A percentile compares a stretch with the other conserved stretches of the same genome.
Evolutionary conservation across 2,329 filamentous ascomycete species (phyloP).

Genomic region (Colletotrichum costaricense): DNA sequence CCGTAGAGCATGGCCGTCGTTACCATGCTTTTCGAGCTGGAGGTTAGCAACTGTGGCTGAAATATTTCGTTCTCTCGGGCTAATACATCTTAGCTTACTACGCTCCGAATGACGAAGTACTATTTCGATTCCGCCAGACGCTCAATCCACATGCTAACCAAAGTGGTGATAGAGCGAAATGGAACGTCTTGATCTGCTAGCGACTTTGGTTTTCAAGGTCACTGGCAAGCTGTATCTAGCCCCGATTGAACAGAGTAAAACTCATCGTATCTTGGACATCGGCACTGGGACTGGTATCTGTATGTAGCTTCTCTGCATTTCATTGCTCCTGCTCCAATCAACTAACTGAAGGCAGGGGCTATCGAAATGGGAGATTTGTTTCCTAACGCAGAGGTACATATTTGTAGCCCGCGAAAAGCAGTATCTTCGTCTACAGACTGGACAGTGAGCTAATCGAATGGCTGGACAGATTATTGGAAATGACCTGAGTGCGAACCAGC

Average conservation of each 20-base stretch:
- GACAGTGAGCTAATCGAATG: too few relatives aligned
- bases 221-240: slow-evolving; percentile 11
- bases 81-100: background rate
- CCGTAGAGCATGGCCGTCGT: slow-evolving; percentile 18
- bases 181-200: slow-evolving; percentile 13
- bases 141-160: too few relatives aligned
- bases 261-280: slow-evolving; percentile 63
- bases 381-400: background rate
- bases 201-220: background rate
- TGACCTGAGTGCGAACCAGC: slow-evolving; percentile 24
- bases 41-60: background rate
- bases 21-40: slow-evolving; percentile 31
- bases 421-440: too few relatives aligned
- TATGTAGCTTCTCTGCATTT: too few relatives aligned
- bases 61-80: too few relatives aligned
- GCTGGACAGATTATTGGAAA: slow-evolving; percentile 15
- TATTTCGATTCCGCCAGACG: too few relatives aligned
- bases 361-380: slow-evolving; percentile 13
- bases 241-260: slow-evolving; percentile 9
- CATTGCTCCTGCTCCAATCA: background rate
- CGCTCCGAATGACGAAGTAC: background rate
- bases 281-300: slow-evolving; percentile 70
- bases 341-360: background rate
- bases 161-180: background rate
- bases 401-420: too few relatives aligned